Evolutionary conservation across 2,329 filamentous ascomycete genomes (phyloP).

Genomic region (Akanthomyces dipterigenus): DNA sequence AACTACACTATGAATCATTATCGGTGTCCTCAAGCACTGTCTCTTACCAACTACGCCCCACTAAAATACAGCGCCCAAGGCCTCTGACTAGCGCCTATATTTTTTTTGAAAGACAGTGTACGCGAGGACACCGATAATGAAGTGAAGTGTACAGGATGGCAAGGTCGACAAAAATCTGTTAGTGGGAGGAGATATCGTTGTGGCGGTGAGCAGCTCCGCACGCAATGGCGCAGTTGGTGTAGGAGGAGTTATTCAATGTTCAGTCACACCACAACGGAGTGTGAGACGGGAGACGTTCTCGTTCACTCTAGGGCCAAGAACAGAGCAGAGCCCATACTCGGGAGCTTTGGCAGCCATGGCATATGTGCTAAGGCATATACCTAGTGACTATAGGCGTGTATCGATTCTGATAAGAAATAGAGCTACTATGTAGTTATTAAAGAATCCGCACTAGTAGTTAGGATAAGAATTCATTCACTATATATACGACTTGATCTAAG

Average conservation of each 20-base stretch:
- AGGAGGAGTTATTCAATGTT: background rate
- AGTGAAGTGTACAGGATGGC: too few relatives aligned
- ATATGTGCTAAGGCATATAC: conserved; percentile 6
- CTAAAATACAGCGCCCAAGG: too few relatives aligned
- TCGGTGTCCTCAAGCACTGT: too few relatives aligned
- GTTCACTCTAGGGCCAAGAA: background rate
- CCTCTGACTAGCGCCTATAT: too few relatives aligned
- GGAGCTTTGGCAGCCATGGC: background rate
- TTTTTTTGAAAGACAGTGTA: too few relatives aligned
- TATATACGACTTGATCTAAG: too few relatives aligned
- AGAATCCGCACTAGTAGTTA: conserved; percentile 1
- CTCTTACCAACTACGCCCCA: too few relatives aligned
- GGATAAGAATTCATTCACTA: too few relatives aligned
- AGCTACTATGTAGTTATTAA: conserved; percentile 12
- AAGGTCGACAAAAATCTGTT: background rate
- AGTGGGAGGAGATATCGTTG: background rate
- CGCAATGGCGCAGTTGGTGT: background rate
- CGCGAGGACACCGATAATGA: too few relatives aligned
- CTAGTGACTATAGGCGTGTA: conserved; percentile 8
- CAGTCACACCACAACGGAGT: background rate
- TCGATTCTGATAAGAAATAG: conserved; percentile 15
- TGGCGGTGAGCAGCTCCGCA: background rate
- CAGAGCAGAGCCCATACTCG: background rate
- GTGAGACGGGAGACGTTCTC: background rate
- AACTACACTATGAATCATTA: conserved; percentile 13